A percentile compares a stretch with the other conserved stretches of the same genome.
Conservation (phyloP, 148 eudicot species). For the Amaranthus palmeri region DNA sequence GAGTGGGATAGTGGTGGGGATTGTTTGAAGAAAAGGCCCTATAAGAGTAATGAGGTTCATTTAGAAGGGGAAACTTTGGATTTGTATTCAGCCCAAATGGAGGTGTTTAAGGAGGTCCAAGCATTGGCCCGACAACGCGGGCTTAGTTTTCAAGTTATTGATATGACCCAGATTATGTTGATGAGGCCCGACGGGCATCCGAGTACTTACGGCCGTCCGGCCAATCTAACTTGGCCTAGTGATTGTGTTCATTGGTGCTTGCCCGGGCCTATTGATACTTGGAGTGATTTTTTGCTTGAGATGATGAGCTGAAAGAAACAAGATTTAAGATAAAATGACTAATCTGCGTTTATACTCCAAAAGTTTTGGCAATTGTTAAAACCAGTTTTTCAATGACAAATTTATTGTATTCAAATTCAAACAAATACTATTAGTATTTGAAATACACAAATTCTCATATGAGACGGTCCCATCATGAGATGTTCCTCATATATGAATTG, state of each 20-base stretch:
- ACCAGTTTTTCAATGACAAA: not conserved
- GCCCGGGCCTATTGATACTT: slow-evolving; percentile 62
- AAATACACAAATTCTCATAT: not conserved
- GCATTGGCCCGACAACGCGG: slow-evolving; percentile 28
- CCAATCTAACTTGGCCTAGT: slow-evolving; percentile 23
- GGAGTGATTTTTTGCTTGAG: slow-evolving; percentile 47
- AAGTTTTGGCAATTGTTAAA: not conserved
- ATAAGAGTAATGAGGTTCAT: slow-evolving; percentile 34
- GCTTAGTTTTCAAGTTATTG: slow-evolving; percentile 33
- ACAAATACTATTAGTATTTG: slow-evolving; percentile 3
- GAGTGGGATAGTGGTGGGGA: slow-evolving; percentile 56
- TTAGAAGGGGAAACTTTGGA: slow-evolving; percentile 39
- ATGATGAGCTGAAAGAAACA: slow-evolving; percentile 34
- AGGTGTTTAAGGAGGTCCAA: slow-evolving; percentile 40
- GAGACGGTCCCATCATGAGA: too few relatives aligned
- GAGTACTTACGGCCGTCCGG: slow-evolving; percentile 48
- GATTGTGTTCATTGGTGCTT: slow-evolving; percentile 42
- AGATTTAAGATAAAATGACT: not conserved
- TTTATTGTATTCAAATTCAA: not conserved
- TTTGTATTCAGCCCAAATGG: slow-evolving; percentile 39
- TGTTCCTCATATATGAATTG: too few relatives aligned
- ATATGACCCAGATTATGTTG: slow-evolving; percentile 38
- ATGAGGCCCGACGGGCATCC: slow-evolving; percentile 65
- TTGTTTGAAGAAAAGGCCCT: slow-evolving; percentile 45
- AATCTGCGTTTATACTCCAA: not conserved